A percentile compares a stretch with the other conserved stretches of the same genome.
phyloP scores from a whole-genome alignment of 805 yeast genomes.

The Suhomyces pyralidae region DNA sequence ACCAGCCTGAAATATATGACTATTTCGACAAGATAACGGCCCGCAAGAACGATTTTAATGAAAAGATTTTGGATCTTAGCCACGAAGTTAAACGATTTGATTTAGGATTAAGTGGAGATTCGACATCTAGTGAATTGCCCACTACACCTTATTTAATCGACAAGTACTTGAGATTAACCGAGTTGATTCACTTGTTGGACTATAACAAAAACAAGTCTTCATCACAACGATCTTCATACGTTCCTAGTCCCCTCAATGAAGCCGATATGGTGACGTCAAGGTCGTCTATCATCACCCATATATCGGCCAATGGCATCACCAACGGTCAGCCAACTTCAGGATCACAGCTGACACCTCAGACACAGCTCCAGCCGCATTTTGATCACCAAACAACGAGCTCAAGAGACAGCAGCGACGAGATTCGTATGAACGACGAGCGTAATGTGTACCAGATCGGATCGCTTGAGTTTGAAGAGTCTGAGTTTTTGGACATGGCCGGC shows the following conservation, averaged over 20 bases:
- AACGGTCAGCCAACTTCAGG: neutral
- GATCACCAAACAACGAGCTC: constrained; percentile 3
- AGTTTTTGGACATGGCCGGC: constrained; percentile 35
- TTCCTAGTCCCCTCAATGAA: constrained; percentile 4
- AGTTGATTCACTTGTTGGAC: constrained; percentile 50
- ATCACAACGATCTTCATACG: constrained; percentile 1
- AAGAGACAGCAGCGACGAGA: constrained; percentile 5
- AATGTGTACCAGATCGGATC: constrained; percentile 45
- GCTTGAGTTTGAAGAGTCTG: constrained; percentile 50
- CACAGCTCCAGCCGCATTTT: neutral
- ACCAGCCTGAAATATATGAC: constrained; percentile 55
- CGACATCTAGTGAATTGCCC: constrained; percentile 56
- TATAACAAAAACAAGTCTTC: constrained; percentile 9
- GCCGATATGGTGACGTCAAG: constrained; percentile 7
- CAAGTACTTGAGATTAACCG: constrained; percentile 57
- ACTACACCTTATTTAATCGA: constrained; percentile 68
- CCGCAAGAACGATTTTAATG: constrained; percentile 62
- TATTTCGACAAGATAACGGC: constrained; percentile 74
- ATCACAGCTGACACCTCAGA: neutral
- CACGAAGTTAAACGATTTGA: constrained; percentile 57
- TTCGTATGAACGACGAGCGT: constrained; percentile 20
- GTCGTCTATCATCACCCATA: constrained; percentile 8
- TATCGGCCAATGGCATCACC: constrained; percentile 3
- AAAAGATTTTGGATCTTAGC: constrained; percentile 54
- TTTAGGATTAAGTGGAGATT: constrained; percentile 49